Evolutionary conservation across 1,284 basidiomycete genomes (phyloP), one percentile per base, ranked within the genome.

Genomic region (Ustilago trichophora): DNA sequence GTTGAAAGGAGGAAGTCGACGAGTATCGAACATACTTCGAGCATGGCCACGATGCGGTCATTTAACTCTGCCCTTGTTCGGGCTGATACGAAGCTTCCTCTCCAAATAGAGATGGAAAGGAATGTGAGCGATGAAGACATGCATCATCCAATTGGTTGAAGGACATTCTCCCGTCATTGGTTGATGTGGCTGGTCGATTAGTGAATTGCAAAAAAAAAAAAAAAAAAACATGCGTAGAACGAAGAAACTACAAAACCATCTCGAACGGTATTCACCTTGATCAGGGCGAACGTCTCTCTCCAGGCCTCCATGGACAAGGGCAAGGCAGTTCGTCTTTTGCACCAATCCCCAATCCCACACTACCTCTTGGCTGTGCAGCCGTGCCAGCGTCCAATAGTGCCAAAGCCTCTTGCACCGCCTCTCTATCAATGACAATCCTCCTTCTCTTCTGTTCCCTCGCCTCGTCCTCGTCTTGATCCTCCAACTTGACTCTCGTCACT

Each of bases 351-450:
- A 43, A 12, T 1, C 40, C 45, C 0, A 21, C 38, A 35, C 45
- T 46, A 3, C 29, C 45, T 18, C 65, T 43, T 8, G 65, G 65
- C 25, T 68, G 58, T 4, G 50, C 45, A 3, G 62, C 62, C 13
- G 52, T 64, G 0, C 69, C 70, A 0, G 72, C 57, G 42, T 77
- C 75, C 34, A 77, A 44, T 26, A 77, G 22, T 16, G 68, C 64
- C 35, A 77, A 42, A 1, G 70, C 75, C 34, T 77, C 73, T 38
- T 73, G 51, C 9, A 77, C 75, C 15, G 64, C 72, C 45, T 73
- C 66, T 33, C 60, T 51, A 38, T 75, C 73, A 7, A 77, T 57
- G 26, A 72, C 25, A 31, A 77, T 64, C 19, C 65, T 45, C 16
- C 73, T 63, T 13, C 73, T 34, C 45, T 77, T 77, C n/a, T 41